Base-by-base conservation (phyloP, 495 filamentous ascomycete species). In the Cryomyces minteri region DNA sequence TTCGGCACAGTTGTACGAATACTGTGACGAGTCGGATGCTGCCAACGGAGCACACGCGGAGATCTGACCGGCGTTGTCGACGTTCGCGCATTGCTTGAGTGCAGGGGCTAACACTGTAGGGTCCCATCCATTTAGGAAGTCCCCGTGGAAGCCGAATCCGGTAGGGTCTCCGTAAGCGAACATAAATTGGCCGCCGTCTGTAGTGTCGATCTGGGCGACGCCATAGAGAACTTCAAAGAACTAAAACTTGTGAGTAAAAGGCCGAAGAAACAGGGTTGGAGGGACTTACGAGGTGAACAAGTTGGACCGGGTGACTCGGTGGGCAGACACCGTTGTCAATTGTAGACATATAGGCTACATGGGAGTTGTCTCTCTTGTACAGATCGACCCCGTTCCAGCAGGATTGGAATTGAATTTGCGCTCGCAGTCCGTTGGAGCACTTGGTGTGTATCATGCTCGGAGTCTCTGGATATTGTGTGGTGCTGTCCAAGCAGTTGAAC, bases 241-340 rank as follows among this genome's bases (percentile, higher is more conserved):
- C 18, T 25, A 25, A 2, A 25, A 25, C 18, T 25, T 25, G 18
- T 25, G 2, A 25, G 18, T 25, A 25, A 25, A 25, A 25, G 18
- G 18, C 18, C 18, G 18, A 25, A 25, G 18, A 25, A 25, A 25
- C 1, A 25, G 18, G 18, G 18, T 25, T 25, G 18, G 1, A 25
- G 18, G 18, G 18, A 25, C 18, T 25, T 25, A 25, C 18, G 18
- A 25, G 11, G 6, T 40, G 48, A 4, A 51, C 48, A 6, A 57
- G 25, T 33, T 54, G 43, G 28, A 48, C 11, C 5, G 48, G 48
- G 34, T 54, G 43, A 29, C 14, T 33, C 11, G 51, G 48, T 31
- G 51, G 51, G 40, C 54, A 57, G 38, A 54, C 42, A 37, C 54
- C 54, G 28, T 62, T 47, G n/a, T 58, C 53, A 42, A 64, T 58